Base-by-base conservation (phyloP, 441 rosid genomes). In the Aquilaria agallochum region DNA sequence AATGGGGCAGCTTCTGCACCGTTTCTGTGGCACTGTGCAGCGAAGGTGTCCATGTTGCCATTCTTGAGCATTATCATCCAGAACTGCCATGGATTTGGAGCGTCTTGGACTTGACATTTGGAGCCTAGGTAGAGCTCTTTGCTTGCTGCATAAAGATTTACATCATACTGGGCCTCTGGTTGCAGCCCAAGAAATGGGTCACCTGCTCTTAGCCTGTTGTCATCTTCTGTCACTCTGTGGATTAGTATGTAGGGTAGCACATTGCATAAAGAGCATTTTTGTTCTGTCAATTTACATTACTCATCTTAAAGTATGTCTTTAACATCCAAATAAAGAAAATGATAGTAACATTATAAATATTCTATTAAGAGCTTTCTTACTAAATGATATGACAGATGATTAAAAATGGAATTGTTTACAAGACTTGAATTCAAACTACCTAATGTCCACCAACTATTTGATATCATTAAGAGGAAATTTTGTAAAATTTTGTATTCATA, bases 31-130 rank as follows among this genome's bases (percentile, higher is more conserved):
- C 95, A 89, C 64, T 76, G 74, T 42, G 87, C 80, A 1, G 93
- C 82, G 5, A 15, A 59, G 2, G 93, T 81, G 66, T 85, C 96
- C 59, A 80, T 84, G 53, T 87, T 92, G 30, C 96, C 95, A 67
- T 72, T 89, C 73, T 92, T 92, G 59, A 92, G 87, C 98, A 92
- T 92, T 70, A 89, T 64, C 98, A 84, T 92, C 96, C 98, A 89
- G 68, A 92, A 92, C 7, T 87, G 92, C 96, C 98, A 92, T 53
- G 93, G 95, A 50, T 72, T 79, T 15, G 86, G 92, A 33, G 50
- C 59, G 77, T 79, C 89, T 65, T 72, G 76, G 14, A 89, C 88
- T 78, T 87, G 78, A 61, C 98, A 92, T 63, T 87, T 78, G 20
- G 79, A 78, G 40, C 92, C 96, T 42, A 89, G 73, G 67, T 85